These are phyloP conservation scores for Phaeosphaeriaceae sp. DNA, from an alignment of 2,329 filamentous ascomycete genomes.

Conservation along the genomic window DNA sequence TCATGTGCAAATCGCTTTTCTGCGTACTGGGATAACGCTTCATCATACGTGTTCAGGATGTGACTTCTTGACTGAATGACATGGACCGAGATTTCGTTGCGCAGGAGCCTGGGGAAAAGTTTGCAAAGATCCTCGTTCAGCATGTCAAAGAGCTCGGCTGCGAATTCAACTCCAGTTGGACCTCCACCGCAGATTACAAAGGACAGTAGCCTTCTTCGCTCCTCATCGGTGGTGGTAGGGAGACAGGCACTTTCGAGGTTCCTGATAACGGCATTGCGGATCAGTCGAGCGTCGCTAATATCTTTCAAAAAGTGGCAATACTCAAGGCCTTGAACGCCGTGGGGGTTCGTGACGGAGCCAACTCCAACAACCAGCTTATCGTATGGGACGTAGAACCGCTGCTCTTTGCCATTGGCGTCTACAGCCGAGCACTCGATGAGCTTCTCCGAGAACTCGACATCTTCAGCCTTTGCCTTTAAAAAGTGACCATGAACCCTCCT, in stretches of 20 bases:
- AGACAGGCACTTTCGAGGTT: constrained; percentile 91
- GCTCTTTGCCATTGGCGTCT: constrained; percentile 73
- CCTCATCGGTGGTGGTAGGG: constrained; percentile 89
- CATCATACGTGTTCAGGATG: constrained; percentile 98
- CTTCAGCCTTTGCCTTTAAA: constrained; percentile 82
- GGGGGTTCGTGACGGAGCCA: constrained; percentile 89
- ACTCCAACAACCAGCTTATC: constrained; percentile 95
- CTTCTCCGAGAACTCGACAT: constrained; percentile 90
- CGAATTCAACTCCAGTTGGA: constrained; percentile 96
- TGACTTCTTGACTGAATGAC: constrained; percentile 93
- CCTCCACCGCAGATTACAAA: constrained; percentile 97
- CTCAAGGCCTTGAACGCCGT: constrained; percentile 93
- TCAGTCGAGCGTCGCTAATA: constrained; percentile 87
- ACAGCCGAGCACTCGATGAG: constrained; percentile 83
- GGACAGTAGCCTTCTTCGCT: constrained; percentile 84
- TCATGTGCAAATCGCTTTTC: constrained; percentile 91
- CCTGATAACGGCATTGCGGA: constrained; percentile 84
- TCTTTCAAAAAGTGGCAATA: constrained; percentile 96
- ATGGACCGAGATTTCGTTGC: constrained; percentile 97
- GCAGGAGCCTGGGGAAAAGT: constrained; percentile 81
- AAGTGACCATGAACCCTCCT: constrained; percentile 83
- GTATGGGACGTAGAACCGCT: constrained; percentile 91
- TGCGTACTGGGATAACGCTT: constrained; percentile 89
- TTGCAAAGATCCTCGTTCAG: constrained; percentile 87
- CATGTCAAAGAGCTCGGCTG: constrained; percentile 93